Conservation (phyloP, 768 basidiomycete species). For the Lepiota venenata region DNA sequence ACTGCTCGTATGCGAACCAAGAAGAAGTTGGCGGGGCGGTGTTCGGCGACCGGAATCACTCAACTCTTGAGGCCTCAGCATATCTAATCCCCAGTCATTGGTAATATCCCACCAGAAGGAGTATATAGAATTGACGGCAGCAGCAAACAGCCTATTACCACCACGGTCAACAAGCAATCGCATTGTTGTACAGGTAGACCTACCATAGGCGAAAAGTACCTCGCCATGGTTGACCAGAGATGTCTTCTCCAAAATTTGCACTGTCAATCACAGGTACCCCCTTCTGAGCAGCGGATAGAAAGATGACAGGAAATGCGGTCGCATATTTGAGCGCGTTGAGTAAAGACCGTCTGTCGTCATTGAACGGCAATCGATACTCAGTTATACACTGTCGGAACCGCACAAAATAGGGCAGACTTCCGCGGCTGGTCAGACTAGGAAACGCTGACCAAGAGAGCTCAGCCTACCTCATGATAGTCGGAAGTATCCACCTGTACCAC, state of each 20-base stretch:
- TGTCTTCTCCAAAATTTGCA: conserved; percentile 41
- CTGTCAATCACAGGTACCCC: conserved; percentile 60
- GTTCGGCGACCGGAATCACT: conserved; percentile 23
- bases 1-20: conserved; percentile 38
- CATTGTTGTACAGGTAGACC: conserved; percentile 18
- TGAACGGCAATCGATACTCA: conserved; percentile 67
- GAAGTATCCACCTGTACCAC: conserved; percentile 71
- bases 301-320: conserved; percentile 94
- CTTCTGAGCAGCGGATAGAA: conserved; percentile 88
- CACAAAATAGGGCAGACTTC: conserved; percentile 79
- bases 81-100: conserved; percentile 93
- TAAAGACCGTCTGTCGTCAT: conserved; percentile 68
- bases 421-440: conserved; percentile 1
- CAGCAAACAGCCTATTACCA: conserved; percentile 70
- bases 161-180: conserved; percentile 2
- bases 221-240: conserved; percentile 54
- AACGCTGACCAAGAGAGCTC: not conserved
- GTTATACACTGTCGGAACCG: conserved; percentile 93
- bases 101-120: conserved; percentile 99
- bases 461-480: conserved; percentile 82
- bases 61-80: conserved; percentile 45
- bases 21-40: conserved; percentile 42
- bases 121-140: conserved; percentile 85
- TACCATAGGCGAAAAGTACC: conserved; percentile 82
- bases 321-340: conserved; percentile 96